Conservation (phyloP, 129 eudicot genomes). For the Silybum marianum region DNA sequence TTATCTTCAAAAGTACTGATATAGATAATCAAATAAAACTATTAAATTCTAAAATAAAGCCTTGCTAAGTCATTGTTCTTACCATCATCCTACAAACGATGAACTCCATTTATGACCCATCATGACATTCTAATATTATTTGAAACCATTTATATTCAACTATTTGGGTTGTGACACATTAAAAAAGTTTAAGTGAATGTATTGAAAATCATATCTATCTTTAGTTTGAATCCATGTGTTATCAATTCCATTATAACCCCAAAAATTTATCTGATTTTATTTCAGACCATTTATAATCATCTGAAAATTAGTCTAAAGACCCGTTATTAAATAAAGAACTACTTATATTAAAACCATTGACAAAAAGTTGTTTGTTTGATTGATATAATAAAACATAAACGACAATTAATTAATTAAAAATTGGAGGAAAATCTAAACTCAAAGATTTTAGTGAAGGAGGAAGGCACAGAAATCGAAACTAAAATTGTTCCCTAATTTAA, state of each 20-base stretch:
- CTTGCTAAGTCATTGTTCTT: background rate
- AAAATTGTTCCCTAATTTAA: slow-evolving; percentile 12
- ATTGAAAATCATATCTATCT: no score
- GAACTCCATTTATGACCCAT: background rate
- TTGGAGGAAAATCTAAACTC: slow-evolving; percentile 1
- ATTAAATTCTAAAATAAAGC: background rate
- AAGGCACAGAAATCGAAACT: slow-evolving; percentile 33
- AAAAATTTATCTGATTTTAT: no score
- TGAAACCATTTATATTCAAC: background rate
- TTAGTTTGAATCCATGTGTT: no score
- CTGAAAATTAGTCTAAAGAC: no score
- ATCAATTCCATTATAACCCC: no score
- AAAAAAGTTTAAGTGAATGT: no score
- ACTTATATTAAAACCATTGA: background rate
- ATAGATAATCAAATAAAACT: background rate
- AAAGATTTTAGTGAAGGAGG: slow-evolving; percentile 19
- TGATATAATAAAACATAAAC: background rate
- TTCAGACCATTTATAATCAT: no score
- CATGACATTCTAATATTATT: background rate
- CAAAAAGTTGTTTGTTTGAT: background rate
- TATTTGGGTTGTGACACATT: background rate
- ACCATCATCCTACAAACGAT: background rate
- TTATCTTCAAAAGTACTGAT: background rate
- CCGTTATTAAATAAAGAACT: no score
- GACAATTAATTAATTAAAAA: background rate